These are phyloP conservation scores for Exobasidium cylindrosporum DNA, from an alignment of 1,284 basidiomycete genomes.

Conservation along the genomic window DNA sequence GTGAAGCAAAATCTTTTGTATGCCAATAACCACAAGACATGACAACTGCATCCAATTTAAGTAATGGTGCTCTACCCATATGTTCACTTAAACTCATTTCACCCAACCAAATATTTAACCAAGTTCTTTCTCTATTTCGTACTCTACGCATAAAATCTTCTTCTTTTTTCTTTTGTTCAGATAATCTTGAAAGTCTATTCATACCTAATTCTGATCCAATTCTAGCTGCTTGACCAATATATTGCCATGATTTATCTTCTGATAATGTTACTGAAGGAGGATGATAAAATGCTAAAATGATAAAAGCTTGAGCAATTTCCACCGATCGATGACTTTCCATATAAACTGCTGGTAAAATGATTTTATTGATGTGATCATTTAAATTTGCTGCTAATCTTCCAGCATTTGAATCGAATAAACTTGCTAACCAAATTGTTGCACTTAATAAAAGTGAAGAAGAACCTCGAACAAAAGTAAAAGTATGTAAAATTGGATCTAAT, in stretches of 20 bases:
- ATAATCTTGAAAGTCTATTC: conserved; percentile 3
- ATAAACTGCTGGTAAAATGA: conserved; percentile 10
- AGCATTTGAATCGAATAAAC: conserved; percentile 3
- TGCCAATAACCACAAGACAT: conserved; percentile 1
- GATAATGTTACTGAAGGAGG: not conserved
- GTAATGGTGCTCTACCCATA: not conserved
- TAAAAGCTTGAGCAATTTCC: conserved; percentile 12
- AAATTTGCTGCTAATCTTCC: not conserved
- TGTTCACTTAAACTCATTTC: conserved; percentile 2
- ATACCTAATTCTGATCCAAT: conserved; percentile 7
- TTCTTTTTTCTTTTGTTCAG: not conserved
- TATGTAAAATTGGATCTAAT: not conserved
- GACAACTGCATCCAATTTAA: not conserved
- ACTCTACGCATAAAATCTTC: not conserved
- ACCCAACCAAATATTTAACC: conserved; percentile 5
- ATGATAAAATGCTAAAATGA: conserved; percentile 13
- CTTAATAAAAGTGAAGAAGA: not conserved
- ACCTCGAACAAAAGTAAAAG: not conserved
- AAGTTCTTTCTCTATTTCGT: conserved; percentile 2
- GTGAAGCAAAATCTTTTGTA: not conserved
- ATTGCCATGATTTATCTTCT: conserved; percentile 4
- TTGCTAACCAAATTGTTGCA: not conserved
- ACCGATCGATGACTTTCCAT: conserved; percentile 6
- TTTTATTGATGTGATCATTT: conserved; percentile 3
- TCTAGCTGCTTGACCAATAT: conserved; percentile 1